phyloP scores from a whole-genome alignment of 1,284 basidiomycete species.

The Lentinula novae-zelandiae region DNA sequence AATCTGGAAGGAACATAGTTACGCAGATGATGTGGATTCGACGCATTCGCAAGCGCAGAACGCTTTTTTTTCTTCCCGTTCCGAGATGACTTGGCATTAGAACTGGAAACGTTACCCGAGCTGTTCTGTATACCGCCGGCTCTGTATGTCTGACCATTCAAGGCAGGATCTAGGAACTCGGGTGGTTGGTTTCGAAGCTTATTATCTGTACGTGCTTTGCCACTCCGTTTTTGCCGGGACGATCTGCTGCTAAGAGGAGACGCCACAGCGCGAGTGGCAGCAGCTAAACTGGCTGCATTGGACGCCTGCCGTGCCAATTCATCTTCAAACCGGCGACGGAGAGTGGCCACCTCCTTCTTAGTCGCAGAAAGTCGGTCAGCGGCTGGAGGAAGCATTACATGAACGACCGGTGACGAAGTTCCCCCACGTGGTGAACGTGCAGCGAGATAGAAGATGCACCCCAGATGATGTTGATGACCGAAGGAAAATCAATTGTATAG shows the following conservation, averaged over 20 bases:
- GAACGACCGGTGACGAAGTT: not conserved
- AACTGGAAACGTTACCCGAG: not conserved
- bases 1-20: constrained; percentile 83
- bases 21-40: constrained; percentile 86
- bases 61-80: constrained; percentile 77
- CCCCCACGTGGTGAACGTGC: constrained; percentile 4
- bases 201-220: constrained; percentile 30
- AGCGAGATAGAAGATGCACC: constrained; percentile 2
- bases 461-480: constrained; percentile 10
- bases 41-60: constrained; percentile 79
- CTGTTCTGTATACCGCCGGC: constrained; percentile 20
- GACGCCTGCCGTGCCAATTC: constrained; percentile 64
- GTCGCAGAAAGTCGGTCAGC: constrained; percentile 64
- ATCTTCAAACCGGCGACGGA: constrained; percentile 65
- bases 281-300: not conserved
- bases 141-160: constrained; percentile 6
- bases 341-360: constrained; percentile 58
- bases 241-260: constrained; percentile 17
- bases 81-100: not conserved
- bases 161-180: constrained; percentile 32
- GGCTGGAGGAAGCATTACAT: constrained; percentile 37
- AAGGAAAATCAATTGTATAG: not conserved
- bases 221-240: constrained; percentile 33
- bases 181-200: constrained; percentile 28
- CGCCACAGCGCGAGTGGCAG: constrained; percentile 5